Evolutionary conservation across 2,329 filamentous ascomycete genomes (phyloP), one percentile per base, ranked within the genome.

Genomic region (Cladosporium colombiae): DNA sequence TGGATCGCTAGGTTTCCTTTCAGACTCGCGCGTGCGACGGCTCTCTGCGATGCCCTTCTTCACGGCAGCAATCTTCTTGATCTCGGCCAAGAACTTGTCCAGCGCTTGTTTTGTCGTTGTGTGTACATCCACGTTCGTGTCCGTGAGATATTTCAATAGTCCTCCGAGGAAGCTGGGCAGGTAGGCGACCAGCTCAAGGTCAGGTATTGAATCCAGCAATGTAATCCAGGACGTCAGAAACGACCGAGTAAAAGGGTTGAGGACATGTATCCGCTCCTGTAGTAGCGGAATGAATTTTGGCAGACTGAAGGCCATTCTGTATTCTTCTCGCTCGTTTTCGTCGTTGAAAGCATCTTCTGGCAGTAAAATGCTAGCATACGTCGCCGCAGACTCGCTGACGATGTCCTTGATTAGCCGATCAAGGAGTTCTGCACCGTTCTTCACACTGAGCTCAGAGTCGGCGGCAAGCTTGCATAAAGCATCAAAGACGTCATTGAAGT

Each of bases 401-500:
- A 98, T 97, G 73, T 98, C 93, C 79, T 97, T 97, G 74, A 99
- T 89, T 57, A 99, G 85, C 33, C 95, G 91, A 79, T 99, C 95
- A 10, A 99, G 85, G 58, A 99, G 85, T 77, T 99, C 95, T 25
- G 95, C 95, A 31, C 95, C 95, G 75, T 99, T 99, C 80, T 99
- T 99, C 66, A 99, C 96, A 0, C 94, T 98, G 5, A 97, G 83
- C 77, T 99, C 96, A 0, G 93, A 94, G 77, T 99, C 95, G 57
- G 95, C 95, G 18, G 94, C 93, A 72, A 99, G 87, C 86, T 97
- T 98, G 82, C 93, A 97, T 64, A 99, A 83, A 25, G 95, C 93
- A 81, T 99, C 95, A 75, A 99, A 99, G 69, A 99, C 95, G 74
- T 96, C 91, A 80, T 99, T 99, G 80, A 99, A 99, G 82, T 97